These are phyloP conservation scores for Penicillium brevicompactum DNA, from an alignment of 2,329 filamentous ascomycete genomes.

Conservation along the genomic window DNA sequence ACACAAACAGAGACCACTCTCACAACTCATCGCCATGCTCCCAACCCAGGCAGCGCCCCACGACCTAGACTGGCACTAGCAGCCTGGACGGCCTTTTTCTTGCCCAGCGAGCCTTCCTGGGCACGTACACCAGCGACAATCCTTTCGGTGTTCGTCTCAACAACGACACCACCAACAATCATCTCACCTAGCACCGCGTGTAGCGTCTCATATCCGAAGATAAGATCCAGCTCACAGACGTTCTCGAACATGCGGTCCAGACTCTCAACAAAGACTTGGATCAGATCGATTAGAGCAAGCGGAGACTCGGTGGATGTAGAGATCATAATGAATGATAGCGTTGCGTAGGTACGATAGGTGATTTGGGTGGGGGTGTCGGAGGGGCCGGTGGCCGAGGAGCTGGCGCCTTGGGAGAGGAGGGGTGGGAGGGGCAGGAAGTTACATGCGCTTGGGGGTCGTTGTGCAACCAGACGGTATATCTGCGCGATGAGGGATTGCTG, in stretches of 20 bases:
- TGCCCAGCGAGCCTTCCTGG: constrained; percentile 47
- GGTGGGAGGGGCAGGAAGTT: constrained; percentile 89
- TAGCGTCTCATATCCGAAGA: constrained; percentile 98
- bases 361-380: constrained; percentile 93
- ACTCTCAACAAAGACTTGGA: constrained; percentile 97
- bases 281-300: constrained; percentile 90
- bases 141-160: constrained; percentile 86
- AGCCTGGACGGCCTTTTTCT: constrained; percentile 47
- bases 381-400: constrained; percentile 56
- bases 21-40: constrained; percentile 40
- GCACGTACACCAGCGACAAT: constrained; percentile 80
- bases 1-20: not conserved
- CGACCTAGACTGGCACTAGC: constrained; percentile 42
- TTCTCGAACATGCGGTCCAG: constrained; percentile 96
- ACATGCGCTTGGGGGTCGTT: constrained; percentile 87
- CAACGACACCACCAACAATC: constrained; percentile 91
- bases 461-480: constrained; percentile 93
- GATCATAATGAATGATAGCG: constrained; percentile 97
- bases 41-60: constrained; percentile 40
- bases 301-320: constrained; percentile 95
- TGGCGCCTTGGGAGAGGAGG: constrained; percentile 58
- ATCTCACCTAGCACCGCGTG: constrained; percentile 91
- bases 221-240: constrained; percentile 95
- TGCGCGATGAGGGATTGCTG: constrained; percentile 96
- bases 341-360: constrained; percentile 97